Conservation (phyloP, 2,329 filamentous ascomycete species). For the Sphaceloma murrayae region DNA sequence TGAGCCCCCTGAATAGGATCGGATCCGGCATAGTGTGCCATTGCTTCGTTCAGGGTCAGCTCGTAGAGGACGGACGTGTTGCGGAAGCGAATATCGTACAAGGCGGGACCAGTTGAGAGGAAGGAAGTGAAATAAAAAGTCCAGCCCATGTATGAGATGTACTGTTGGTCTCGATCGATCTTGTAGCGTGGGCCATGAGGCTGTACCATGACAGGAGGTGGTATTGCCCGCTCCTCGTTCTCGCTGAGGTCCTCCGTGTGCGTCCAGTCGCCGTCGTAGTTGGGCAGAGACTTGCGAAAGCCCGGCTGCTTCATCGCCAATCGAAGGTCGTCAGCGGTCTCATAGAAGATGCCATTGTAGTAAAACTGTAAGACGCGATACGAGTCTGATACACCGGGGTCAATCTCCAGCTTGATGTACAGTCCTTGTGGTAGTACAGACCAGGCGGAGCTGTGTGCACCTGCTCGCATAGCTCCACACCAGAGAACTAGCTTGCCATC, state of each 20-base stretch:
- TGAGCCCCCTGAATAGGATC: conserved; percentile 38
- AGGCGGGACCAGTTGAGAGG: conserved; percentile 37
- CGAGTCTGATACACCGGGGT: not conserved
- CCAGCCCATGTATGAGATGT: conserved; percentile 46
- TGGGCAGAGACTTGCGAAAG: conserved; percentile 41
- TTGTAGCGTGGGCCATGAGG: conserved; percentile 33
- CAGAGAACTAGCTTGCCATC: conserved; percentile 39
- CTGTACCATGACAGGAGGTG: conserved; percentile 33
- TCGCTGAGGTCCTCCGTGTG: conserved; percentile 32
- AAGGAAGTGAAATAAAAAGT: conserved; percentile 42
- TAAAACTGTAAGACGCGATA: conserved; percentile 44
- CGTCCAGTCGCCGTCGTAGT: conserved; percentile 43
- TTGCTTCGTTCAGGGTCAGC: conserved; percentile 44
- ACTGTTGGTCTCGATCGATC: conserved; percentile 38
- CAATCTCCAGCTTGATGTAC: conserved; percentile 30
- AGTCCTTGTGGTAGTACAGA: conserved; percentile 42
- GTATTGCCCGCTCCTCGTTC: conserved; percentile 43
- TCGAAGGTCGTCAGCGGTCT: conserved; percentile 40
- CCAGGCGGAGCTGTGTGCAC: conserved; percentile 33
- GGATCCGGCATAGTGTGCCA: conserved; percentile 44
- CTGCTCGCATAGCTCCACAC: conserved; percentile 39
- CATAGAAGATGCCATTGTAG: conserved; percentile 46
- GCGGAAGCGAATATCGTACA: conserved; percentile 45
- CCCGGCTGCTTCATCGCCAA: conserved; percentile 34
- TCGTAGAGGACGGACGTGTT: conserved; percentile 45